Evolutionary conservation across 2,329 filamentous ascomycete genomes (phyloP).

Genomic region (Shiraia bambusicola): DNA sequence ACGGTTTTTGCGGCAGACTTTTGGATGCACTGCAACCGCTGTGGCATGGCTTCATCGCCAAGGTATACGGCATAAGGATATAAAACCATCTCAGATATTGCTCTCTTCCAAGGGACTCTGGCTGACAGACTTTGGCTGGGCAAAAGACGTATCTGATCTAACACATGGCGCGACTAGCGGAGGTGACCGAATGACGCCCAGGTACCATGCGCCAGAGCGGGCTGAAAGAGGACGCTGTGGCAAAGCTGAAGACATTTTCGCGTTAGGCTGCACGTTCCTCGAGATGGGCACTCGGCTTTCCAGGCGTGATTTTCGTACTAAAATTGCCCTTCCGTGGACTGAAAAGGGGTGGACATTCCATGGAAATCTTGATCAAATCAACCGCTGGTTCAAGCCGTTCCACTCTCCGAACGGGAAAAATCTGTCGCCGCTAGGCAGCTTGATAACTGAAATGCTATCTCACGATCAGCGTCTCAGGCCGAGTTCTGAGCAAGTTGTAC

Average conservation of each 20-base stretch:
- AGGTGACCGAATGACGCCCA: conserved; percentile 22
- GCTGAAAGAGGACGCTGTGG: conserved; percentile 14
- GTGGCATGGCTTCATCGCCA: conserved; percentile 23
- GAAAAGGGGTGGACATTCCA: neutral
- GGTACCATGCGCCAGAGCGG: conserved; percentile 27
- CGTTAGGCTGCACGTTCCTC: conserved; percentile 21
- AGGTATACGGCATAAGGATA: conserved; percentile 25
- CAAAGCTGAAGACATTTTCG: conserved; percentile 24
- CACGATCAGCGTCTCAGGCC: too few species aligned
- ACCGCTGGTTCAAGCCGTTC: too few species aligned
- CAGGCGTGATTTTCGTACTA: neutral
- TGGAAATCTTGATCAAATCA: neutral
- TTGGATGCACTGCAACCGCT: conserved; percentile 19
- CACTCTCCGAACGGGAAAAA: too few species aligned
- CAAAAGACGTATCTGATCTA: conserved; percentile 21
- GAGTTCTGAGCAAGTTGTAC: too few species aligned
- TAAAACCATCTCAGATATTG: conserved; percentile 25
- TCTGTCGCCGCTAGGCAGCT: too few species aligned
- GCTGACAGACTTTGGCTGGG: conserved; percentile 27
- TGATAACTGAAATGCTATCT: too few species aligned
- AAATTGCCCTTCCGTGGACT: neutral
- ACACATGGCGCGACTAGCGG: conserved; percentile 19
- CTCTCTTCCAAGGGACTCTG: conserved; percentile 15
- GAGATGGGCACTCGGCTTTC: conserved; percentile 14
- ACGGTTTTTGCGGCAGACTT: conserved; percentile 4